Evolutionary conservation across 164 flowering plant genomes (phyloP).

Genomic region (Dillenia turbinata): DNA sequence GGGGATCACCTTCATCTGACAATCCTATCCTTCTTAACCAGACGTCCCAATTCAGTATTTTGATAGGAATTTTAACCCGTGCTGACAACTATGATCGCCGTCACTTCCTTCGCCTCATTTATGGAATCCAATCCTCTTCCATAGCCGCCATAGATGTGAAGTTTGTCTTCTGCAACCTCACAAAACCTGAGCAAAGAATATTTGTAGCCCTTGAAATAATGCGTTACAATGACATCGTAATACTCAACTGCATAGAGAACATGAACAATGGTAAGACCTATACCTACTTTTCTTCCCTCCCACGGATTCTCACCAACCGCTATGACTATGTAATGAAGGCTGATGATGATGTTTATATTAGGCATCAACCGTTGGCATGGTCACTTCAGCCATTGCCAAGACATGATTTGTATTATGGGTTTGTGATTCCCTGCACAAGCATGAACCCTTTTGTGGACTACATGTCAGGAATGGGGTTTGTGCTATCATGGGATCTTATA

Average conservation of each 20-base stretch:
- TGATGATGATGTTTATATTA: constrained; percentile 50
- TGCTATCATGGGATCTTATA: constrained; percentile 59
- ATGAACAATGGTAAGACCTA: constrained; percentile 69
- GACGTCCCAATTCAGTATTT: constrained; percentile 30
- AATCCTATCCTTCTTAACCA: not conserved
- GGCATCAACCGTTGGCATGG: constrained; percentile 29
- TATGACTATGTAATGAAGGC: constrained; percentile 70
- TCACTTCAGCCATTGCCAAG: constrained; percentile 37
- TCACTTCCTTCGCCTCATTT: constrained; percentile 57
- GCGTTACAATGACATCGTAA: constrained; percentile 53
- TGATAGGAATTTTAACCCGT: constrained; percentile 55
- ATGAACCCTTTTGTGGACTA: constrained; percentile 47
- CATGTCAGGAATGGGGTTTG: constrained; percentile 73
- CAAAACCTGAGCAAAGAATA: constrained; percentile 46
- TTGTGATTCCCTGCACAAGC: constrained; percentile 53
- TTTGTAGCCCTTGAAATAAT: constrained; percentile 49
- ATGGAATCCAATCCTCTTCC: constrained; percentile 45
- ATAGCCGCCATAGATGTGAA: constrained; percentile 43
- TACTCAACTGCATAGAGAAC: constrained; percentile 61
- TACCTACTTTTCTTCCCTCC: constrained; percentile 56
- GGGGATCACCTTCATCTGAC: not conserved
- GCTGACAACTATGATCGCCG: constrained; percentile 49
- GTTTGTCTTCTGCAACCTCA: constrained; percentile 59
- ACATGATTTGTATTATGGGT: constrained; percentile 55
- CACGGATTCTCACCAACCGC: constrained; percentile 17